These are phyloP conservation scores for Annulohypoxylon nitens DNA, from an alignment of 495 filamentous ascomycete species.

Conservation along the genomic window DNA sequence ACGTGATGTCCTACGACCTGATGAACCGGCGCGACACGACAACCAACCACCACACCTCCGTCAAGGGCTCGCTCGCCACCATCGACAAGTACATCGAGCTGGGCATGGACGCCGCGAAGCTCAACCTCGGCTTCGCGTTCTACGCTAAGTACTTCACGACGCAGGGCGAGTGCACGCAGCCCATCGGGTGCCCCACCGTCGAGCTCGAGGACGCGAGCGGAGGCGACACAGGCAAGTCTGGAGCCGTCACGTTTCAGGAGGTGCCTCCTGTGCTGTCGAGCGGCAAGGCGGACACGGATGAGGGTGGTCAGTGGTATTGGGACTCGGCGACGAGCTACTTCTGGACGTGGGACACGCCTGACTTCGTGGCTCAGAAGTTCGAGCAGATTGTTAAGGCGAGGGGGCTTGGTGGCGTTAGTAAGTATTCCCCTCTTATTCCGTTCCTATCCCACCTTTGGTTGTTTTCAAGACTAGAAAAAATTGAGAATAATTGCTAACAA, in stretches of 20 bases:
- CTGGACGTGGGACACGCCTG: conserved; percentile 78
- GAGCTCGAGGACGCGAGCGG: conserved; percentile 69
- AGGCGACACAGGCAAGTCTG: conserved; percentile 68
- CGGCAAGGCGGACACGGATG: conserved; percentile 62
- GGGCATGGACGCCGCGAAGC: conserved; percentile 65
- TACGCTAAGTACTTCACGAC: conserved; percentile 77
- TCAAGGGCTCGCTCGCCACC: conserved; percentile 63
- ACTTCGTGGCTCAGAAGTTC: conserved; percentile 70
- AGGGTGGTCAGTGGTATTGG: conserved; percentile 73
- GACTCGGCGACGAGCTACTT: conserved; percentile 66
- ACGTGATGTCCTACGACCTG: conserved; percentile 76
- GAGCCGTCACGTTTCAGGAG: conserved; percentile 65
- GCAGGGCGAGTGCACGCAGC: conserved; percentile 55
- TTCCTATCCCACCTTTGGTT: not conserved
- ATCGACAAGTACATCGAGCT: conserved; percentile 68
- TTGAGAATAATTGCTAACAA: conserved; percentile 24
- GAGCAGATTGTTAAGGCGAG: conserved; percentile 67
- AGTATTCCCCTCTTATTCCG: conserved; percentile 38
- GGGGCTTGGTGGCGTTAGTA: conserved; percentile 68
- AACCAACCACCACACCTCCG: conserved; percentile 69
- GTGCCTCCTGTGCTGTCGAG: conserved; percentile 39
- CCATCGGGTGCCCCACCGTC: conserved; percentile 68
- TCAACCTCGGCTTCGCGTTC: conserved; percentile 75
- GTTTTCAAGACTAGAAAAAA: not conserved
- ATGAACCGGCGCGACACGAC: conserved; percentile 73